Conservation (phyloP, 2,329 filamentous ascomycete genomes). For the Pseudogymnoascus sp. region DNA sequence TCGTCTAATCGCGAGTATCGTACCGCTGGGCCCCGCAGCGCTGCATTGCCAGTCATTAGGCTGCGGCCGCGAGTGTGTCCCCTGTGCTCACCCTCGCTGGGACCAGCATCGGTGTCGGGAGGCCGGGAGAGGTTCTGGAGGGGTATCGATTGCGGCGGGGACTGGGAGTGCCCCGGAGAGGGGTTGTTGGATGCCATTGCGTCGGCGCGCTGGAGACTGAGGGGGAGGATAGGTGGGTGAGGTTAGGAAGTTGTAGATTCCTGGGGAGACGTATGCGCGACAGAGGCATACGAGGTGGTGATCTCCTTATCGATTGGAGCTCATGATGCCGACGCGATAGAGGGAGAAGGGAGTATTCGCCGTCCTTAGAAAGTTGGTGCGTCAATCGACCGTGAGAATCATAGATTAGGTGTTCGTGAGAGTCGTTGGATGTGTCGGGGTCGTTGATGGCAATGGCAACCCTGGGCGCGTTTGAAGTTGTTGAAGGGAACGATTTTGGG, state of each 20-base stretch:
- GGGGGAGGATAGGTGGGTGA: neutral
- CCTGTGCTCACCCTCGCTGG: conserved; percentile 3
- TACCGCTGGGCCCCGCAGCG: conserved; percentile 20
- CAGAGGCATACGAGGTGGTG: neutral
- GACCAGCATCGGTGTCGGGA: conserved; percentile 23
- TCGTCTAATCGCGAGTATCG: conserved; percentile 27
- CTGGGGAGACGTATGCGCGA: neutral
- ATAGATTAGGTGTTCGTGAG: neutral
- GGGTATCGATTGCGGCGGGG: conserved; percentile 56
- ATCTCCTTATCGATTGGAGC: conserved; percentile 7
- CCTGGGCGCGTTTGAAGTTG: neutral
- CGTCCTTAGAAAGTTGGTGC: neutral
- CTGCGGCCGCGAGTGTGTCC: conserved; percentile 25
- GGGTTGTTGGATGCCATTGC: conserved; percentile 42
- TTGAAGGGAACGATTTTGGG: neutral
- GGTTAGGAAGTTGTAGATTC: neutral
- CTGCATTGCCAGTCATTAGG: conserved; percentile 22
- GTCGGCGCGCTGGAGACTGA: conserved; percentile 3
- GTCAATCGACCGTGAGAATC: neutral
- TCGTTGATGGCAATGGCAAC: conserved; percentile 1
- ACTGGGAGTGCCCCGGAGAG: conserved; percentile 34
- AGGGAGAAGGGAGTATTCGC: neutral
- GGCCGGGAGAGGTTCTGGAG: conserved; percentile 50
- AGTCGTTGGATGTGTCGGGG: neutral
- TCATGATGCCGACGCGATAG: neutral